Evolutionary conservation across 1,139 yeast genomes (phyloP).

Genomic region (Geotrichum siamense): DNA sequence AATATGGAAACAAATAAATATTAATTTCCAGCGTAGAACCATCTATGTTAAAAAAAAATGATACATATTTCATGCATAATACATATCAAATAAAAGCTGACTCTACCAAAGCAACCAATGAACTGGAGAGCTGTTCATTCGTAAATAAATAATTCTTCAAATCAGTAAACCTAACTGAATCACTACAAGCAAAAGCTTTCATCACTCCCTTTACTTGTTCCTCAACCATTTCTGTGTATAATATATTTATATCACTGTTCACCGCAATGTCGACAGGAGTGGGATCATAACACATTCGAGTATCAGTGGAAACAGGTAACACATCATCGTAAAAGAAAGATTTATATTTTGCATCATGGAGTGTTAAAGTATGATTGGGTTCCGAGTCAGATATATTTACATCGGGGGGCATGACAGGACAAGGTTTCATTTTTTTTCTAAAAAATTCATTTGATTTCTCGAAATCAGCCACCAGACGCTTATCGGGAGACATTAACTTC

Average conservation of each 20-base stretch:
- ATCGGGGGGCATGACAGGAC: background rate
- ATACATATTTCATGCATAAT: too few species aligned
- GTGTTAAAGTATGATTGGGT: background rate
- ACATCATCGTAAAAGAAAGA: slow-evolving; percentile 1
- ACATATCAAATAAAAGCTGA: too few species aligned
- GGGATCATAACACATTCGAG: slow-evolving; percentile 11
- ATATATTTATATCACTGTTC: slow-evolving; percentile 5
- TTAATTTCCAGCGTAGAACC: too few species aligned
- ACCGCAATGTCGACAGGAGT: slow-evolving; percentile 3
- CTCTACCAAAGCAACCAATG: background rate
- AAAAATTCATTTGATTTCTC: background rate
- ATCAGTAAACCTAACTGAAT: background rate
- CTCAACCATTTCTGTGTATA: slow-evolving; percentile 9
- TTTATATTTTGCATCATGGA: too few species aligned
- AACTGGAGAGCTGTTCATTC: background rate
- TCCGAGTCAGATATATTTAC: background rate
- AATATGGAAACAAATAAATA: too few species aligned
- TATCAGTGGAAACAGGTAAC: slow-evolving; percentile 3
- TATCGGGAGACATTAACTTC: background rate
- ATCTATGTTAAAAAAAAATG: too few species aligned
- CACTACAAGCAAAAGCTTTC: background rate
- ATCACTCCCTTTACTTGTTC: background rate
- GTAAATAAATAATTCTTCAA: background rate
- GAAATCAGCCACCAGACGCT: background rate
- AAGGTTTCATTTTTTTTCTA: background rate